Evolutionary conservation across 2,329 filamentous ascomycete species (phyloP).

Genomic region (Lecanicillium sp.): DNA sequence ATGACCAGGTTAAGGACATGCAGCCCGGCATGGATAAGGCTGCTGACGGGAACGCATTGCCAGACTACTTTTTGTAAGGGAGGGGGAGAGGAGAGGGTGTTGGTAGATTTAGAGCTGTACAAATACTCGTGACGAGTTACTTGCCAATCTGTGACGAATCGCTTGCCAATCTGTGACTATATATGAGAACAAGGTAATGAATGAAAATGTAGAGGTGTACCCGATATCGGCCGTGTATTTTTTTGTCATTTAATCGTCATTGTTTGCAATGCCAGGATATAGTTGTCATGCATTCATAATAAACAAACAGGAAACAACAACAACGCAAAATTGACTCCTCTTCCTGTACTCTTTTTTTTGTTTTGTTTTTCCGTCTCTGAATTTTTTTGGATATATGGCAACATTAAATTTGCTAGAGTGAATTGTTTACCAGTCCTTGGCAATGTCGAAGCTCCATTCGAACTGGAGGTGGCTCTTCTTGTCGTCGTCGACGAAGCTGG

Average conservation of each 20-base stretch:
- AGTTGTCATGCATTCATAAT: constrained; percentile 1
- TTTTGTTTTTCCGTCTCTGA: background rate
- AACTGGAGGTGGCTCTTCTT: constrained; percentile 85
- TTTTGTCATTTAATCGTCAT: background rate
- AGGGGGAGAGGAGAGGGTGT: too few relatives aligned
- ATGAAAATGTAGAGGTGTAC: too few relatives aligned
- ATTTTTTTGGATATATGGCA: background rate
- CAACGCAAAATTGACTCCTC: background rate
- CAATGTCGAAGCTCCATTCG: constrained; percentile 93
- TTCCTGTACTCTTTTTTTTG: background rate
- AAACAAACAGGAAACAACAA: constrained; percentile 1
- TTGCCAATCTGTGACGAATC: too few relatives aligned
- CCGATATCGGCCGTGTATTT: background rate
- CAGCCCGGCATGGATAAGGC: constrained; percentile 69
- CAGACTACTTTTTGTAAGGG: constrained; percentile 62
- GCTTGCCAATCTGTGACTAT: too few relatives aligned
- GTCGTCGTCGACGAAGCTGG: constrained; percentile 93
- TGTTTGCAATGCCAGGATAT: constrained; percentile 7
- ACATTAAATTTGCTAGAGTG: too few relatives aligned
- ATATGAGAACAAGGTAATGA: too few relatives aligned
- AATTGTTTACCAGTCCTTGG: constrained; percentile 77
- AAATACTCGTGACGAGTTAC: too few relatives aligned
- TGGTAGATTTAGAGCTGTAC: too few relatives aligned
- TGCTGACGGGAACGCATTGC: constrained; percentile 57
- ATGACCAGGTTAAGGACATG: constrained; percentile 82